Evolutionary conservation across 2,329 filamentous ascomycete species (phyloP), one percentile per base, ranked within the genome.

Genomic region (Bipolaris oryzae): DNA sequence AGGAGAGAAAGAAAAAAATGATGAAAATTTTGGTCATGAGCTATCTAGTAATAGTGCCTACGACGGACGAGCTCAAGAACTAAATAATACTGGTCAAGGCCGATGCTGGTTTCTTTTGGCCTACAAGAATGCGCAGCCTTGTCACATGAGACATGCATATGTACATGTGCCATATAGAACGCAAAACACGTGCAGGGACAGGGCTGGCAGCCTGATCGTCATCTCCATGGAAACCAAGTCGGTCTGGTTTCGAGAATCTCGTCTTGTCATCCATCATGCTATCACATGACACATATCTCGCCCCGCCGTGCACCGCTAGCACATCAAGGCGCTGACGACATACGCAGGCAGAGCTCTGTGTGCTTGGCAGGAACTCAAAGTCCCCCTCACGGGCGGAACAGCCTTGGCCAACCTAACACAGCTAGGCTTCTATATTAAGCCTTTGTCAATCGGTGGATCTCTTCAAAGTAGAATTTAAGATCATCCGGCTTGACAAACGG

Each of bases 401-500:
- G 28, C 11, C 44, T 35, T 35, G 31, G 21, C 31, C 31, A 16
- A 5, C n/a, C 11, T 2, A 7, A 20, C 18, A 23, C 34, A 23
- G n/a, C 50, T 54, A 66, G 25, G 58, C 61, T 31, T 64, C 55
- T 7, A 70, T 68, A 25, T 51, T 55, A 68, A 28, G 58, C 62
- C 34, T 64, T 58, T 7, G 71, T 71, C 31, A 73, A 63, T 44
- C 68, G 67, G 76, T 96, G 92, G 55, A 98, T 87, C 78, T 99
- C 95, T 72, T 96, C 83, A 64, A 99, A 94, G 81, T 91, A 99
- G 79, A 96, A 96, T 75, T 87, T 94, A 66, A 99, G 81, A 76
- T 96, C 89, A 47, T 98, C 92, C 0, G 95, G 95, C 67, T 98
- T 90, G 51, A 99, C 95, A 63, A 93, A 89, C 0, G 95, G 95